Percentiles rank a stretch among this genome's conserved stretches.
Conservation (phyloP, 2,329 filamentous ascomycete genomes). For the Orbilia javanica region DNA sequence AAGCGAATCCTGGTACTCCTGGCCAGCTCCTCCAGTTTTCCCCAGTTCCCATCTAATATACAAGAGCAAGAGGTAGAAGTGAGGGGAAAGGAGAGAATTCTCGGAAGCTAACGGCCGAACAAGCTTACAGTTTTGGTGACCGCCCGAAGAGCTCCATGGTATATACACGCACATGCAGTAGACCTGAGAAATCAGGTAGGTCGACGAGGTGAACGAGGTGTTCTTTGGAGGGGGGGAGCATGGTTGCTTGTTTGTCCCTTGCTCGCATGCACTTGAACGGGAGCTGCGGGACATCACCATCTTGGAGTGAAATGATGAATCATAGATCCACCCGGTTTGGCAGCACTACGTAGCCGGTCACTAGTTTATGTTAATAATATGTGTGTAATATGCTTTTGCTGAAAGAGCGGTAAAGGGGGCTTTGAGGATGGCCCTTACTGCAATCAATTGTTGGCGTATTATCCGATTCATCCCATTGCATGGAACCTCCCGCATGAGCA, state of each 20-base stretch:
- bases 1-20: neutral
- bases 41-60: neutral
- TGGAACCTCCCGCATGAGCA: neutral
- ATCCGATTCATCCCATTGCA: neutral
- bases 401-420: slow-evolving; percentile 23
- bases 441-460: neutral
- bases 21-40: neutral
- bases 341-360: neutral
- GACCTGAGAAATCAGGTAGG: slow-evolving; percentile 31
- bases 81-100: slow-evolving; percentile 7
- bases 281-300: slow-evolving; percentile 13
- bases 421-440: slow-evolving; percentile 1
- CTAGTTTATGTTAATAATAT: neutral
- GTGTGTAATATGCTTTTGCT: neutral
- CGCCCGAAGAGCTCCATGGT: slow-evolving; percentile 42
- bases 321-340: slow-evolving; percentile 7
- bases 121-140: slow-evolving; percentile 47
- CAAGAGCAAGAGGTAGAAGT: slow-evolving; percentile 1
- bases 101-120: slow-evolving; percentile 48
- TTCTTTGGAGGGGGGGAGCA: neutral
- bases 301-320: slow-evolving; percentile 13
- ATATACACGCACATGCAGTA: neutral
- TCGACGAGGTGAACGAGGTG: slow-evolving; percentile 32
- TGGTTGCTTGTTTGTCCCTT: slow-evolving; percentile 44
- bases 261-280: slow-evolving; percentile 28